These are phyloP conservation scores for Dorcoceras hygrometricum DNA, from an alignment of 257 asterid species.

Conservation along the genomic window DNA sequence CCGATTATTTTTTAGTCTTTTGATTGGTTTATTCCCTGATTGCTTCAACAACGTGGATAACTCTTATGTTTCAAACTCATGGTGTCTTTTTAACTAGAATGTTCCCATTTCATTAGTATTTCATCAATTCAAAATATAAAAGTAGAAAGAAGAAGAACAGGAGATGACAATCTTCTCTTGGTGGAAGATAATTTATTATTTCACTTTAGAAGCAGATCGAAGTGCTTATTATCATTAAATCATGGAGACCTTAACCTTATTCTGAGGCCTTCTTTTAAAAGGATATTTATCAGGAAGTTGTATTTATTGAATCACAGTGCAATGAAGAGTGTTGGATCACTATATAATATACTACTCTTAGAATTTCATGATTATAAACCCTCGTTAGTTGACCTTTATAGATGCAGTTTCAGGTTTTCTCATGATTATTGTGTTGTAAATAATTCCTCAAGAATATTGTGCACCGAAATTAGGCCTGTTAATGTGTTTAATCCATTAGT, in stretches of 20 bases:
- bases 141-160: no score
- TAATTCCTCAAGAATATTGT: neutral
- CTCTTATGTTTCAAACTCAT: neutral
- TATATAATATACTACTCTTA: no score
- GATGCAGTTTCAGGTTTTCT: neutral
- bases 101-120: neutral
- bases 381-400: neutral
- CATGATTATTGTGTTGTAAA: neutral
- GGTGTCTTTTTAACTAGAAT: neutral
- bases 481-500: no score
- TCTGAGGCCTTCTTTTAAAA: neutral
- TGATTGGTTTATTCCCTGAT: no score
- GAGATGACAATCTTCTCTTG: neutral
- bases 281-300: neutral
- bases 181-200: no score
- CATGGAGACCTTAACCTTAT: neutral
- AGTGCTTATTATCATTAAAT: no score
- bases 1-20: no score
- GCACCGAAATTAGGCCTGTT: neutral
- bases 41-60: no score
- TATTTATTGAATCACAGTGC: neutral
- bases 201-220: neutral
- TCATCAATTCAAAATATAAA: no score
- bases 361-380: neutral
- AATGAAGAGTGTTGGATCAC: no score